Conservation (phyloP, 2,329 filamentous ascomycete species). For the Cercospora sesami region DNA sequence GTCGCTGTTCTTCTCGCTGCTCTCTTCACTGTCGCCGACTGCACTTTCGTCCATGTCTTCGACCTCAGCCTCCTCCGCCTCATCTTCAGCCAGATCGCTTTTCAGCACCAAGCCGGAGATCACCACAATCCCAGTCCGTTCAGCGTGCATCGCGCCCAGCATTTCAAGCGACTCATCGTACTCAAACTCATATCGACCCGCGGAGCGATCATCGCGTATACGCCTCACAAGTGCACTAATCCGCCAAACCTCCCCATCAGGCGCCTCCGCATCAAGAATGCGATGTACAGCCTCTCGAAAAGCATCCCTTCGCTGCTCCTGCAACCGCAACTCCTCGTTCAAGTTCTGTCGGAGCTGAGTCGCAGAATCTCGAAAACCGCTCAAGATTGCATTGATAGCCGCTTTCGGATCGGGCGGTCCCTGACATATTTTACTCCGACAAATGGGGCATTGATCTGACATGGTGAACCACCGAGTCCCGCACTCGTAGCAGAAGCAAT, state of each 20-base stretch:
- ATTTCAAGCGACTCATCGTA: background rate
- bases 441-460: background rate
- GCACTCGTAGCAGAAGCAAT: background rate
- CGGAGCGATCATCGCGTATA: background rate
- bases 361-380: background rate
- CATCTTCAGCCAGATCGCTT: too few relatives aligned
- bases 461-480: background rate
- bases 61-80: background rate
- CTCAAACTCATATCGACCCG: background rate
- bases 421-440: background rate
- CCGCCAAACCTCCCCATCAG: background rate
- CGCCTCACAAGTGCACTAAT: background rate
- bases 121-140: background rate
- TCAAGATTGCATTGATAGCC: background rate
- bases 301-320: background rate
- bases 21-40: background rate
- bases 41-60: background rate
- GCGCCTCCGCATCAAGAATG: background rate
- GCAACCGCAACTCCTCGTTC: background rate
- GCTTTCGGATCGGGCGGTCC: background rate
- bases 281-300: background rate
- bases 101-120: background rate
- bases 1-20: background rate
- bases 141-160: background rate
- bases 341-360: background rate